Base-by-base conservation (phyloP, 345 rosid genomes). In the Eucalyptus microcorys region DNA sequence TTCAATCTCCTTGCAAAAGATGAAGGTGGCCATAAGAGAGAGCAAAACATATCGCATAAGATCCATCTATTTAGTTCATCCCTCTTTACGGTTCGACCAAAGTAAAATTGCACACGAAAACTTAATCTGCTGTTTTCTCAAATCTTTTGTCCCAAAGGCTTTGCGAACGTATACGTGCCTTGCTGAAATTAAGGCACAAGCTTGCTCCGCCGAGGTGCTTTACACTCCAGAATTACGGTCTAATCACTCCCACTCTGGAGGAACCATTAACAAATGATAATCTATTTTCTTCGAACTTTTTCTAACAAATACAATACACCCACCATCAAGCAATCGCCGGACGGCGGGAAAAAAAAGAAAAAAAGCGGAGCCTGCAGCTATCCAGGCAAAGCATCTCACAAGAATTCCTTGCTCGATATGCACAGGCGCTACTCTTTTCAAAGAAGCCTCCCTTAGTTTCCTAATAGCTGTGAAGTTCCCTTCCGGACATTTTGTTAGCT, bases 401-500 rank as follows among this genome's bases (percentile, higher is more conserved):
- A 66, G 87, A 22, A 91, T 89, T 92, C 93, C 98, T 96, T 91
- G 92, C 89, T 91, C 90, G 85, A 96, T 89, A 34, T 90, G 92
- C 59, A 94, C 90, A 49, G 47, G 93, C 57, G 52, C 81, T n/a
- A 49, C 93, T 2, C 92, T 84, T 49, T 87, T 92, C 87, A 94
- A 68, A 87, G 40, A 92, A 59, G 93, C 91, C 48, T 50, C 87
- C 90, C 96, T 95, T 90, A 96, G 88, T 50, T 93, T 92, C 89
- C 95, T 94, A 91, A 94, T 87, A 37, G 93, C 91, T n/a, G 89
- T 90, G 88, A 90, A 93, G 89, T 95, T 93, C 30, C 96, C 93
- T 43, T 93, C 94, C 86, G 92, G 92, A 84, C 96, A 96, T 80
- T 95, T 22, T 55, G 57, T 52, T 52, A 52, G 57, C 57, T 52